These are phyloP conservation scores for Pseudomassariella vexata DNA, from an alignment of 2,329 filamentous ascomycete genomes.

Conservation along the genomic window DNA sequence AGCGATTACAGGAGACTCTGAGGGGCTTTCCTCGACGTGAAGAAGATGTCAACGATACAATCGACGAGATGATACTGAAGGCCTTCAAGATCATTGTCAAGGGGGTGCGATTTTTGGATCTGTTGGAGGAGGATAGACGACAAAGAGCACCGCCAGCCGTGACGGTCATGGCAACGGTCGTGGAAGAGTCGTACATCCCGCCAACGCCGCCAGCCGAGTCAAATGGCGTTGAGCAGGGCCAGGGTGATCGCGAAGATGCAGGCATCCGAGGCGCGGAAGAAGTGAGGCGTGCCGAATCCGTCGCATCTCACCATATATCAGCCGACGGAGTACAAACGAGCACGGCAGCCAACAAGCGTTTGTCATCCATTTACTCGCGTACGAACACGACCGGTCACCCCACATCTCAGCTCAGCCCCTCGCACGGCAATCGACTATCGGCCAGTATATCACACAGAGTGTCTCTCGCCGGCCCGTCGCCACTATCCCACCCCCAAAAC, in stretches of 20 bases:
- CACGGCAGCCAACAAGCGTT: slow-evolving; percentile 35
- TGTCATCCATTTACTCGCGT: slow-evolving; percentile 38
- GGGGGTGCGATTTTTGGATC: slow-evolving; percentile 82
- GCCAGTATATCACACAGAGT: slow-evolving; percentile 64
- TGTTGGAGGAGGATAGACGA: slow-evolving; percentile 63
- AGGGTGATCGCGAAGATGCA: slow-evolving; percentile 28
- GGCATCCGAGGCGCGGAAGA: slow-evolving; percentile 30
- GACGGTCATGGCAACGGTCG: slow-evolving; percentile 54
- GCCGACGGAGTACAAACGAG: slow-evolving; percentile 30
- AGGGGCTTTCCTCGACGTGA: slow-evolving; percentile 37
- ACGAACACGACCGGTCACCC: slow-evolving; percentile 21
- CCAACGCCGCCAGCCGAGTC: slow-evolving; percentile 60
- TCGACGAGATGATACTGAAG: slow-evolving; percentile 90
- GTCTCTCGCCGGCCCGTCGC: slow-evolving; percentile 66
- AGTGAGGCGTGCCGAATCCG: slow-evolving; percentile 26
- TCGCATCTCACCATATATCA: slow-evolving; percentile 27
- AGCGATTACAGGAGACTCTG: slow-evolving; percentile 73
- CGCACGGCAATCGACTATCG: slow-evolving; percentile 40
- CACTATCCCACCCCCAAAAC: slow-evolving; percentile 58
- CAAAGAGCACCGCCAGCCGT: slow-evolving; percentile 43
- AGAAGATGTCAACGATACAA: slow-evolving; percentile 64
- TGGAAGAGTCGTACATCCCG: slow-evolving; percentile 52
- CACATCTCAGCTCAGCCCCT: slow-evolving; percentile 31
- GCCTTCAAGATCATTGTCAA: slow-evolving; percentile 93
- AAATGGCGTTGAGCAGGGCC: slow-evolving; percentile 38